Conservation (phyloP, 2,329 filamentous ascomycete genomes). For the Karstenula rhodostoma region DNA sequence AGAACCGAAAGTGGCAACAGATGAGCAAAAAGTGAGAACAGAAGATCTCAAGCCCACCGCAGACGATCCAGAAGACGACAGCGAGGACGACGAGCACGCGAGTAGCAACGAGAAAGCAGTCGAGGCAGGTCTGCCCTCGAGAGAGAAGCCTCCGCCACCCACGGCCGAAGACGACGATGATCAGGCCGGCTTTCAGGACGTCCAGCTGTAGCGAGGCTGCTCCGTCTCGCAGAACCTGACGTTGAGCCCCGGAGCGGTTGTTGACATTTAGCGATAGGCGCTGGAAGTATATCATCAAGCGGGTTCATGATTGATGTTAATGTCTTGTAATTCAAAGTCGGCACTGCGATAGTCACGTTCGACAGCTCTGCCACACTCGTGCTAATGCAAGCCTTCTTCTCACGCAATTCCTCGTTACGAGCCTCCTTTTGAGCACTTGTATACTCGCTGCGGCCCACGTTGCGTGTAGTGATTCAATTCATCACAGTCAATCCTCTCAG, state of each 20-base stretch:
- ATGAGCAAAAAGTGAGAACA: constrained; percentile 46
- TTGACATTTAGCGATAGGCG: constrained; percentile 14
- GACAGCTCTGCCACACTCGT: neutral
- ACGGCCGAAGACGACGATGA: constrained; percentile 39
- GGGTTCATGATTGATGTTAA: constrained; percentile 12
- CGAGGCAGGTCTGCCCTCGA: constrained; percentile 27
- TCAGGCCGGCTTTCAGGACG: constrained; percentile 46
- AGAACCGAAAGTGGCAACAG: constrained; percentile 41
- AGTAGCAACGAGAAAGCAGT: constrained; percentile 36
- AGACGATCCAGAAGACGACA: constrained; percentile 35
- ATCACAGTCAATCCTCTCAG: neutral
- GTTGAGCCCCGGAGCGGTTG: neutral
- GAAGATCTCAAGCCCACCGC: constrained; percentile 40
- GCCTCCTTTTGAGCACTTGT: too few relatives aligned
- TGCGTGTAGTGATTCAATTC: too few relatives aligned
- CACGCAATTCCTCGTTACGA: neutral
- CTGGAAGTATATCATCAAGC: constrained; percentile 7
- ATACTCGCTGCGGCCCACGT: too few relatives aligned
- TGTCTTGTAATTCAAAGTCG: constrained; percentile 8
- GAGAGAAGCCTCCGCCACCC: constrained; percentile 36
- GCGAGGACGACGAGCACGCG: constrained; percentile 35
- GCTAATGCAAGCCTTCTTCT: neutral
- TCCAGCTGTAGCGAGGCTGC: constrained; percentile 29
- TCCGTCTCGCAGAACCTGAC: neutral
- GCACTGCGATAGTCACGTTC: neutral